These are phyloP conservation scores for Alternaria burnsii DNA, from an alignment of 2,329 filamentous ascomycete genomes.

Conservation along the genomic window DNA sequence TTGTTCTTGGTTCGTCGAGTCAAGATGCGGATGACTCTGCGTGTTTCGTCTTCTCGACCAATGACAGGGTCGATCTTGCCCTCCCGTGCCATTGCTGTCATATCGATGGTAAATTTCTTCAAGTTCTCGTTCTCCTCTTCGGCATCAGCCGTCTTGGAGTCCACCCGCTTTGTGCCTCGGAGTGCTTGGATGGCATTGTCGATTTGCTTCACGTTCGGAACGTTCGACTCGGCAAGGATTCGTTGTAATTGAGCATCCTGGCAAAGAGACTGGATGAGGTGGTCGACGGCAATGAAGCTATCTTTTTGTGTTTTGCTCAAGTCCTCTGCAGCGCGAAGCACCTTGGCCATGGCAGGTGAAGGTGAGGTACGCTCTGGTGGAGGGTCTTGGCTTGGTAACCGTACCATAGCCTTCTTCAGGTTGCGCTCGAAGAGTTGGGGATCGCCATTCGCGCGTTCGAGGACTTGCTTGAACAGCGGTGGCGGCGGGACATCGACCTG, in stretches of 20 bases:
- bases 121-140: slow-evolving; percentile 95
- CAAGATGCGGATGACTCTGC: slow-evolving; percentile 88
- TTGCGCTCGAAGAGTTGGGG: slow-evolving; percentile 86
- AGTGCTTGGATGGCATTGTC: slow-evolving; percentile 92
- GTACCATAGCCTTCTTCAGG: slow-evolving; percentile 90
- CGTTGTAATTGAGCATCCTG: slow-evolving; percentile 80
- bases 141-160: slow-evolving; percentile 93
- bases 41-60: slow-evolving; percentile 93
- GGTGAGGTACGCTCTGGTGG: slow-evolving; percentile 88
- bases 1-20: slow-evolving; percentile 98
- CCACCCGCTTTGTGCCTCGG: slow-evolving; percentile 89
- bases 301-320: slow-evolving; percentile 98
- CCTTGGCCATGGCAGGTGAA: slow-evolving; percentile 80
- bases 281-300: slow-evolving; percentile 91
- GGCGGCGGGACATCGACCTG: slow-evolving; percentile 65
- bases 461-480: slow-evolving; percentile 92
- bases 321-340: slow-evolving; percentile 85
- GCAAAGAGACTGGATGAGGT: slow-evolving; percentile 84
- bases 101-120: slow-evolving; percentile 98
- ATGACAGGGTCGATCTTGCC: slow-evolving; percentile 99
- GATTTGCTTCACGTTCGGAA: slow-evolving; percentile 89
- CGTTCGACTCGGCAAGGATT: slow-evolving; percentile 82
- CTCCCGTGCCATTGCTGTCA: slow-evolving; percentile 95
- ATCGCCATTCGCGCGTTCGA: slow-evolving; percentile 93
- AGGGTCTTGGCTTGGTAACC: slow-evolving; percentile 91